phyloP scores from a whole-genome alignment of 352 stramenopile genomes.

The Blastocystis sp. region DNA sequence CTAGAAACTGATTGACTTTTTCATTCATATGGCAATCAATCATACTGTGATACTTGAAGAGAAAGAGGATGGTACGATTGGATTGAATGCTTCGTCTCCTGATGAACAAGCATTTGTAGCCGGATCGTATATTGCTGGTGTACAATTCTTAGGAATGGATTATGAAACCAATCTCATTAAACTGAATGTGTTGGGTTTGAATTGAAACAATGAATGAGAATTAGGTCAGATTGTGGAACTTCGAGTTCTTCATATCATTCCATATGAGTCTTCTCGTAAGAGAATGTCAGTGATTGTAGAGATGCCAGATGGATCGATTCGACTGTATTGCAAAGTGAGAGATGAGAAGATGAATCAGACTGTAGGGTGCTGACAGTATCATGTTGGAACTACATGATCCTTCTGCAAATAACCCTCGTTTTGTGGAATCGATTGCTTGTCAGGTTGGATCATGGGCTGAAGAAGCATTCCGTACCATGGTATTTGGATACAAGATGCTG shows the following conservation, averaged over 20 bases:
- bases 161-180: slow-evolving; percentile 67
- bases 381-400: slow-evolving; percentile 72
- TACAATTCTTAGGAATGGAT: slow-evolving; percentile 72
- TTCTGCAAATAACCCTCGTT: slow-evolving; percentile 65
- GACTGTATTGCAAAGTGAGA: slow-evolving; percentile 64
- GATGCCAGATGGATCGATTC: slow-evolving; percentile 64
- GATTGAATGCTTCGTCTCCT: slow-evolving; percentile 79
- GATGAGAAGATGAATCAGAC: not conserved
- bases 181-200: slow-evolving; percentile 18
- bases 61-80: slow-evolving; percentile 74
- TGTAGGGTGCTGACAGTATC: slow-evolving; percentile 75
- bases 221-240: not conserved
- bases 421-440: slow-evolving; percentile 69
- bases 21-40: slow-evolving; percentile 78
- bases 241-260: slow-evolving; percentile 78
- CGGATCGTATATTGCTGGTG: slow-evolving; percentile 73
- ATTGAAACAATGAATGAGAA: not conserved
- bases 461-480: slow-evolving; percentile 77
- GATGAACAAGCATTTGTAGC: slow-evolving; percentile 86
- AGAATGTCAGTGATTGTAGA: slow-evolving; percentile 82
- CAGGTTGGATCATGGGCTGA: slow-evolving; percentile 77
- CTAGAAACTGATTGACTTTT: slow-evolving; percentile 68
- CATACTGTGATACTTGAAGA: slow-evolving; percentile 93
- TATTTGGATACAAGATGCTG: slow-evolving; percentile 72
- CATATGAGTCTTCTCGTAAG: slow-evolving; percentile 84